phyloP scores from a whole-genome alignment of 345 rosid species.

The Lumnitzera racemosa region DNA sequence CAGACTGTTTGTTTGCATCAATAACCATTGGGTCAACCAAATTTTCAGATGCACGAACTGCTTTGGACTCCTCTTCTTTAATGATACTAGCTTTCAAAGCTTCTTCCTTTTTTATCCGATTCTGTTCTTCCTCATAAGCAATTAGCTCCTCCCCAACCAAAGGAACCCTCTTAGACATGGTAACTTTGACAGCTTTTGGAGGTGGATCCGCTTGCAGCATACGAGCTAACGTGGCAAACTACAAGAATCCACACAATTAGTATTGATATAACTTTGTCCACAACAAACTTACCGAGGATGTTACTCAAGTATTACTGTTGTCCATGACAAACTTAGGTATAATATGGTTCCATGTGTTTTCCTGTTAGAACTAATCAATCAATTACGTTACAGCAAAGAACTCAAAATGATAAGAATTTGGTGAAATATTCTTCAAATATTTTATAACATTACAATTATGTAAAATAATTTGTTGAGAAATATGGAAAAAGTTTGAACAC shows the following conservation, averaged over 20 bases:
- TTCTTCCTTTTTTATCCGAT: constrained; percentile 78
- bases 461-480: too few relatives aligned
- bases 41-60: constrained; percentile 46
- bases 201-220: constrained; percentile 99
- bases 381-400: too few relatives aligned
- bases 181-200: constrained; percentile 95
- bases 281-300: too few relatives aligned
- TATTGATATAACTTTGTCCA: constrained; percentile 6
- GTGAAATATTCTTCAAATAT: neutral
- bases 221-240: constrained; percentile 95
- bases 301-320: too few relatives aligned
- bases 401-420: too few relatives aligned
- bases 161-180: constrained; percentile 91
- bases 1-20: constrained; percentile 47
- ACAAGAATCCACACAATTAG: constrained; percentile 14
- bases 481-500: too few relatives aligned
- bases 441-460: too few relatives aligned
- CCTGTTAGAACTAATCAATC: too few relatives aligned
- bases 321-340: too few relatives aligned
- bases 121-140: constrained; percentile 97
- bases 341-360: too few relatives aligned
- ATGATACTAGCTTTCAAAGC: constrained; percentile 74
- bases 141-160: constrained; percentile 93
- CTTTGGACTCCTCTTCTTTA: constrained; percentile 84
- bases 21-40: constrained; percentile 75